Conservation (phyloP, 2,329 filamentous ascomycete species). For the Blastomyces percursus region DNA sequence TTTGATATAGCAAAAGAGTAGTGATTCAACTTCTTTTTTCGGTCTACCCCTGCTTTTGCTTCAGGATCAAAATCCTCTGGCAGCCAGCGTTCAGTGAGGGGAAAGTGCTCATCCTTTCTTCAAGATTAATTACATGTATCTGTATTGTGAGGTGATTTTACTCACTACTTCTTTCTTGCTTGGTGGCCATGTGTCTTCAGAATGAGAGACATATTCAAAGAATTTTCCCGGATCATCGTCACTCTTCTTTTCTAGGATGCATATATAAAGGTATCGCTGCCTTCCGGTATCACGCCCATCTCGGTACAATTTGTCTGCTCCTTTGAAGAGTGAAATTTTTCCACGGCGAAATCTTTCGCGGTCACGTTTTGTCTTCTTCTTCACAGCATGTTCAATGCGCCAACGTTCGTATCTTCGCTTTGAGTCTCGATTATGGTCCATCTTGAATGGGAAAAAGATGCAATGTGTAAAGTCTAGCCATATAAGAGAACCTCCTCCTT, state of each 20-base stretch:
- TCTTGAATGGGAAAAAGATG: background rate
- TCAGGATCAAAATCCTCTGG: background rate
- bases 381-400: background rate
- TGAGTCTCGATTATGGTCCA: background rate
- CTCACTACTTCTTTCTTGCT: background rate
- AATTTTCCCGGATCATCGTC: background rate
- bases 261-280: background rate
- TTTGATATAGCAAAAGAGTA: background rate
- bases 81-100: background rate
- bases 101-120: background rate
- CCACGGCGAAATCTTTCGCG: background rate
- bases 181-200: background rate
- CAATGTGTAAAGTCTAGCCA: background rate
- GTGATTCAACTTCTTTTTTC: background rate
- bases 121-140: background rate
- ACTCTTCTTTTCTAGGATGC: constrained; percentile 1
- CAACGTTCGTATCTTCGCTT: background rate
- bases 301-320: background rate
- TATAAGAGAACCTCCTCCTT: background rate
- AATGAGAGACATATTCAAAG: background rate
- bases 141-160: background rate
- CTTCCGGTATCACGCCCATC: background rate
- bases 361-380: background rate
- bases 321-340: constrained; percentile 3
- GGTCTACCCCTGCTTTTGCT: background rate